Base-by-base conservation (phyloP, 108 stramenopile species). In the Aurantiochytrium sp. region DNA sequence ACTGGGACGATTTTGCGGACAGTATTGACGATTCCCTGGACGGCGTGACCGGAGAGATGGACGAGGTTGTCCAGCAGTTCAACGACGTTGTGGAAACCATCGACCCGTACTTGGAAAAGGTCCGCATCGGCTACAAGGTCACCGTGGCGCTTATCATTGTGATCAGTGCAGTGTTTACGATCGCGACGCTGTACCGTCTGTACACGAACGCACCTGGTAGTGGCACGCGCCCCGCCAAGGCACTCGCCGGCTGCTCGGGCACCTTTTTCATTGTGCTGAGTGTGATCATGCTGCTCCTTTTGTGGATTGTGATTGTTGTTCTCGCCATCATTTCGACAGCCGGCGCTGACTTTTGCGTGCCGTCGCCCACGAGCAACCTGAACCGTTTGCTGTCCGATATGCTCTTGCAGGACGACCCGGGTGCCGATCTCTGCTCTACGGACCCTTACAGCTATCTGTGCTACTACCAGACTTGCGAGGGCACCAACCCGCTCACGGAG, bases 391-490 rank as follows among this genome's bases (percentile, higher is more conserved):
- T 69, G 35, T 14, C 14, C 12, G 14, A 69, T 12, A 4, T 83
- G 6, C n/a, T 83, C 35, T 35, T 35, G 35, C 35, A 35, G 42
- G 18, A n/a, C 76, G 76, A 53, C 76, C 45, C 28, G 45, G 45
- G 49, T 12, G 42, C 64, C 42, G 76, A 83, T 6, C 6, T 53
- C 5, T 83, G 76, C 51, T 43, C 44, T 23, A 8, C 6, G 49
- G 45, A 83, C 19, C 76, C 76, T 14, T 53, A 53, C 76, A 45
- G 43, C 6, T 53, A 53, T 1, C 3, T 53, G 76, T 83, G 76
- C 5, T 83, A 83, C 23, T 83, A 83, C 76, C 45, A 53, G 49
- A 83, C 76, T 55, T 83, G 76, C 51, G 76, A 83, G 28, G 76
- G 76, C 76, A 6, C 19, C 49, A 83, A 83, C 51, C 76, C 76